phyloP scores from a whole-genome alignment of 1,284 basidiomycete species.

The Rhodotorula sp. region DNA sequence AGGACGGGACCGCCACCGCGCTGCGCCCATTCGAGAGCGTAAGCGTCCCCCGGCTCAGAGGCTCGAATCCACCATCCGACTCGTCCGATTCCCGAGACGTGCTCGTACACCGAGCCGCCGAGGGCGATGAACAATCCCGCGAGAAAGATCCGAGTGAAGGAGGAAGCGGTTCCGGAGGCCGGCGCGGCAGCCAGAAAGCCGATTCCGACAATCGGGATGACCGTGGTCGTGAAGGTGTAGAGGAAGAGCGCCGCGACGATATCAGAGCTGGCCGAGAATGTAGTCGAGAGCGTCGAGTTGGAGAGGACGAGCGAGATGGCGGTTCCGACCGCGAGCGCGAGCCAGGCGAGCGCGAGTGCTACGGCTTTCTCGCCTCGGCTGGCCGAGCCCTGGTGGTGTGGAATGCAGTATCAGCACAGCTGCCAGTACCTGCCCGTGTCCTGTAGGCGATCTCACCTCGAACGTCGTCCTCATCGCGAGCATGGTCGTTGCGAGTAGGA shows the following conservation, averaged over 20 bases:
- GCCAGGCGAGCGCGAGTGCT: background rate
- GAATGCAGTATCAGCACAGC: background rate
- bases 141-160: background rate
- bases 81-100: slow-evolving; percentile 3
- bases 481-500: slow-evolving; percentile 2
- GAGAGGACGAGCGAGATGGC: background rate
- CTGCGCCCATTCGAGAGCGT: background rate
- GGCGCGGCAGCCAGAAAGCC: background rate
- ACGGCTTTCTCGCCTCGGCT: too few species aligned
- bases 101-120: slow-evolving; percentile 11
- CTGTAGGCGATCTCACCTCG: background rate
- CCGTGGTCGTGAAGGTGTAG: background rate
- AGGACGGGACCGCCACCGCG: background rate
- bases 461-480: background rate
- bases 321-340: background rate
- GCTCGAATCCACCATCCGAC: slow-evolving; percentile 18
- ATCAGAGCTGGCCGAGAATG: background rate
- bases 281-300: background rate
- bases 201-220: slow-evolving; percentile 9
- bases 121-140: background rate
- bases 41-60: background rate
- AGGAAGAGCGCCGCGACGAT: background rate
- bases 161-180: background rate
- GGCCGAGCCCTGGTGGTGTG: too few species aligned
- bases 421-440: too few species aligned